Evolutionary conservation across 1,284 basidiomycete species (phyloP), one percentile per base, ranked within the genome.

Genomic region (Ganoderma sinense): DNA sequence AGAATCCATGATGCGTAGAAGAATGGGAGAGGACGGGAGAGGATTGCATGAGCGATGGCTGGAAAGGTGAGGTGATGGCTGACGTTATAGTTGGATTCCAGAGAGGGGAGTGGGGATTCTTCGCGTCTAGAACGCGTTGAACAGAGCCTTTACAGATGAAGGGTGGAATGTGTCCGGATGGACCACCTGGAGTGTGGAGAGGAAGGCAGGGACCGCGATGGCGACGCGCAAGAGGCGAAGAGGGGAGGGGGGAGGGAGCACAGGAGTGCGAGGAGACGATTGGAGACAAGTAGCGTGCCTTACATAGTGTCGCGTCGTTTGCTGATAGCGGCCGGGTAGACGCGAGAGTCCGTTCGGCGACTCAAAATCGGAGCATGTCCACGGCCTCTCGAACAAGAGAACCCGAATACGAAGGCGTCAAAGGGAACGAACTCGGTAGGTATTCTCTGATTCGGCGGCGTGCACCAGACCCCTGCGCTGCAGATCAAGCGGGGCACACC

Each of bases 321-420:
- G 55, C 39, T 56, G 43, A 59, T 64, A 23, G 31, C 67, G 48
- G 48, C 48, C 48, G 66, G 66, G 43, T 59, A 59, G 62, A 31
- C 31, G 62, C 66, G 66, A 58, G 55, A 43, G 56, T 59, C 67
- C 59, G 56, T 68, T 58, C 67, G 67, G 67, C 67, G 67, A 51
- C 66, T 67, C 36, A 61, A 61, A 40, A n/a, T 61, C 59, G 59
- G 59, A 61, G 39, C 59, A 61, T 29, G 59, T 61, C 59, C 13
- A 36, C 31, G 31, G 33, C 16, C 55, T n/a, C 55, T 56, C 16
- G 29, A 62, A 43, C 26, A 45, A 45, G 33, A 41, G 33, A 62
- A 56, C 16, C 62, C 62, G 41, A 60, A 39, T 26, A 64, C 41
- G 16, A 64, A 40, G 26, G 67, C 67, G 67, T 51, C 51, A 51